These are phyloP conservation scores for Leucosporidium yakuticum DNA, from an alignment of 768 basidiomycete genomes.

Conservation along the genomic window DNA sequence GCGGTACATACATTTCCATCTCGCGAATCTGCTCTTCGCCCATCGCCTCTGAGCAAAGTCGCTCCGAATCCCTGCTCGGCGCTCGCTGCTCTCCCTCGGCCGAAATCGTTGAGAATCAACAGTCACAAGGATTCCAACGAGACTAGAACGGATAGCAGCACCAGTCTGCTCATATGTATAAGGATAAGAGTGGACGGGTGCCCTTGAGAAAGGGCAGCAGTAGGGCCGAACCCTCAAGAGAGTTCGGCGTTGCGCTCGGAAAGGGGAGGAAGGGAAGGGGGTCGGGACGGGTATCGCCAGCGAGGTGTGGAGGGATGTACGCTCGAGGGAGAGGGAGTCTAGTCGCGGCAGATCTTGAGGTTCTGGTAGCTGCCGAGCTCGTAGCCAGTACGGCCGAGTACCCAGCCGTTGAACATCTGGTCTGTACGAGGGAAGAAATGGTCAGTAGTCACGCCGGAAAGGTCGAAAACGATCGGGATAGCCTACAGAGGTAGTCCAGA, in stretches of 20 bases:
- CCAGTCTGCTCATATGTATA: too few relatives aligned
- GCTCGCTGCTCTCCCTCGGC: too few relatives aligned
- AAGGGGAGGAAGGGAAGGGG: background rate
- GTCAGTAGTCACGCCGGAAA: background rate
- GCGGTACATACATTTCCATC: too few relatives aligned
- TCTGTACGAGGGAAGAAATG: background rate
- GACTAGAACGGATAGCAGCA: too few relatives aligned
- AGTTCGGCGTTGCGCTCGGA: too few relatives aligned
- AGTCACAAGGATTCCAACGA: too few relatives aligned
- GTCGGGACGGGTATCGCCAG: background rate
- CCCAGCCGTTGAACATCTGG: conserved; percentile 31
- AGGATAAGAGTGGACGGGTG: background rate
- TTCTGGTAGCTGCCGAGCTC: conserved; percentile 13
- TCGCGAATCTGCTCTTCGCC: too few relatives aligned
- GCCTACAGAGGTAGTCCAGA: conserved; percentile 11
- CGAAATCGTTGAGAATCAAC: too few relatives aligned
- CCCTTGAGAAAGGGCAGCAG: background rate
- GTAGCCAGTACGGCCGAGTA: conserved; percentile 29
- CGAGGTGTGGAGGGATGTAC: background rate
- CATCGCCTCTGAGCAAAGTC: too few relatives aligned
- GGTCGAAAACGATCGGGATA: too few relatives aligned
- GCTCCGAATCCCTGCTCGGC: too few relatives aligned
- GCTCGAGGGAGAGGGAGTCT: background rate
- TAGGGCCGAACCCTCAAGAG: too few relatives aligned
- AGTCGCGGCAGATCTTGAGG: conserved; percentile 3